Conservation (phyloP, 345 rosid species). For the Syzygium jambos region DNA sequence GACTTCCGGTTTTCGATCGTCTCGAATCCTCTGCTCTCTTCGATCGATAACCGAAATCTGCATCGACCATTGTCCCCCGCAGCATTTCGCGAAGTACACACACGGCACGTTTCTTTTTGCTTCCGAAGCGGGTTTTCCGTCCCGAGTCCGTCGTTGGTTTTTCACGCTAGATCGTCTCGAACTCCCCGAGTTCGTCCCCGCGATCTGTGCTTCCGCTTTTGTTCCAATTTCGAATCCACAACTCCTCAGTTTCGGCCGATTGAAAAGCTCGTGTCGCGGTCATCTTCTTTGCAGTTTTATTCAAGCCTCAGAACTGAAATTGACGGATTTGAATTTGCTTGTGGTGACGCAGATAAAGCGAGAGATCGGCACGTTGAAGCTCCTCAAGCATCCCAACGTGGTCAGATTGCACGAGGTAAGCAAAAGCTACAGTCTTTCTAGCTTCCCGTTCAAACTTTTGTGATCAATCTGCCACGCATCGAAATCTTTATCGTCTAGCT, state of each 20-base stretch:
- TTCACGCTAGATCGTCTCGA: background rate
- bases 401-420: constrained; percentile 80
- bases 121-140: background rate
- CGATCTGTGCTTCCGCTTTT: background rate
- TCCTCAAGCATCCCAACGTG: constrained; percentile 82
- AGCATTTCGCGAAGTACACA: background rate
- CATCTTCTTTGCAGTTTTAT: background rate
- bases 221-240: background rate
- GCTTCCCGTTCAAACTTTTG: background rate
- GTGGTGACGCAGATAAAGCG: constrained; percentile 58
- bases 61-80: background rate
- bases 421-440: background rate
- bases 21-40: background rate
- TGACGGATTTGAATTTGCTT: background rate
- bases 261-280: background rate
- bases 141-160: background rate
- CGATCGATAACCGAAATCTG: background rate
- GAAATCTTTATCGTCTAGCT: background rate
- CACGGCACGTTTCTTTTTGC: background rate
- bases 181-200: background rate
- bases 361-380: constrained; percentile 81
- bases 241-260: background rate
- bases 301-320: background rate
- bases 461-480: background rate
- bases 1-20: background rate